Evolutionary conservation across 1,139 yeast species (phyloP), one percentile per base, ranked within the genome.

Genomic region (Suzukiozyma palmioleophila): DNA sequence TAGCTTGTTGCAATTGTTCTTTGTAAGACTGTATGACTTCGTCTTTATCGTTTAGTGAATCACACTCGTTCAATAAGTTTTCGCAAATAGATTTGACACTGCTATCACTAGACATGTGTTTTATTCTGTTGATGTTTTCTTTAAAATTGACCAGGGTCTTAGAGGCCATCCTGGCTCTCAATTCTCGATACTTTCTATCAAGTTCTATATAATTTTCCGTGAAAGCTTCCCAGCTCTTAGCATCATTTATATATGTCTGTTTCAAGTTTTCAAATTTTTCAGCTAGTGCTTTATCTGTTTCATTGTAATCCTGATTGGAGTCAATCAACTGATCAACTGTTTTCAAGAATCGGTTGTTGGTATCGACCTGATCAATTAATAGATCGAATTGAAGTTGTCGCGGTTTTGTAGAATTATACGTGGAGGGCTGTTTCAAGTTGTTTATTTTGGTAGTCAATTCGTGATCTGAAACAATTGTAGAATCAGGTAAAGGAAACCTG

Each of bases 201-300:
- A 75, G 58, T 39, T 60, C 56, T 45, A 69, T 64, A 48, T 71
- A 75, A 12, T 64, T 64, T 36, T 61, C 52, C 45, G 65, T 65
- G 36, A 68, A 56, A 11, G 43, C 46, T 44, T 59, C 63, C 13
- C 63, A 59, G 33, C 52, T 57, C 18, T 52, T 49, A 25, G 66
- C 47, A 41, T 68, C 73, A 8, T 49, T 50, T 8, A 66, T 43
- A 43, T 62, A 62, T 21, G 64, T 65, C n/a, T 50, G 42, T 40
- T 66, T 59, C 30, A 75, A 52, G 8, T 57, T 46, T 12, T 28
- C 12, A 26, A 21, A 27, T 14, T 26, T 26, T 13, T 11, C 24
- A 8, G 46, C 43, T 31, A 34, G 38, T 9, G 42, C 39, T 36
- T 43, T 40, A 13, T 15, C 35, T 13, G 43, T 46, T 10, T 39